Evolutionary conservation across 257 asterid genomes (phyloP), one percentile per base, ranked within the genome.

Genomic region (Avicennia marina): DNA sequence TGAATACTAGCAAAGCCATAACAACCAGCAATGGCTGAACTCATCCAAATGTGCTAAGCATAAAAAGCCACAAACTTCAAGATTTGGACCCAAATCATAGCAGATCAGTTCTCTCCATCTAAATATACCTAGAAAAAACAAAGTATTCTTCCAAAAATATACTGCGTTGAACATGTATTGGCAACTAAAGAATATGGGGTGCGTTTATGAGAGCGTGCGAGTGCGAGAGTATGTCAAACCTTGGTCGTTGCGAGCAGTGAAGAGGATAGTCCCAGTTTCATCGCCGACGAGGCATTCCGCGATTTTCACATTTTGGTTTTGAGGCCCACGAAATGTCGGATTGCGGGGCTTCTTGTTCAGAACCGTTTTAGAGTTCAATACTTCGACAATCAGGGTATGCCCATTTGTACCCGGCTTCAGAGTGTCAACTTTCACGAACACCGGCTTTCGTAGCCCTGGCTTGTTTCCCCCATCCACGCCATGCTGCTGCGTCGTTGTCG

Each of bases 221-320:
- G 25, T 39, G 58, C 38, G 36, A 63, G 46, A 69, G 19, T 31
- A 44, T 2, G 43, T 10, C 26, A 24, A 17, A 82, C 93, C 91
- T 82, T 80, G 96, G 7, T 84, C 84, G 17, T 87, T 84, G 41
- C 96, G 84, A 38, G 96, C 94, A 70, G 96, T 81, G 59, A 87
- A 85, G 70, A 87, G 90, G 34, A 87, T 79, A 39, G 89, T 65
- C 38, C 82, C 96, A 6, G 96, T 79, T 18, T 87, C 96, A 50
- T 87, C 96, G 10, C 96, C 96, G 55, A 84, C 53, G 53, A 87
- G 91, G 53, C 96, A 87, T 62, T 87, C 96, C 1, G 96, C 80
- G 56, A 87, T 84, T 64, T 75, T 77, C 7, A 80, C 61, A 46
- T 70, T 84, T 67, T 66, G 81, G 41, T 64, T 84, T 21, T 72